These are phyloP conservation scores for Calonectria pseudoturangicola DNA, from an alignment of 2,329 filamentous ascomycete genomes.

Conservation along the genomic window DNA sequence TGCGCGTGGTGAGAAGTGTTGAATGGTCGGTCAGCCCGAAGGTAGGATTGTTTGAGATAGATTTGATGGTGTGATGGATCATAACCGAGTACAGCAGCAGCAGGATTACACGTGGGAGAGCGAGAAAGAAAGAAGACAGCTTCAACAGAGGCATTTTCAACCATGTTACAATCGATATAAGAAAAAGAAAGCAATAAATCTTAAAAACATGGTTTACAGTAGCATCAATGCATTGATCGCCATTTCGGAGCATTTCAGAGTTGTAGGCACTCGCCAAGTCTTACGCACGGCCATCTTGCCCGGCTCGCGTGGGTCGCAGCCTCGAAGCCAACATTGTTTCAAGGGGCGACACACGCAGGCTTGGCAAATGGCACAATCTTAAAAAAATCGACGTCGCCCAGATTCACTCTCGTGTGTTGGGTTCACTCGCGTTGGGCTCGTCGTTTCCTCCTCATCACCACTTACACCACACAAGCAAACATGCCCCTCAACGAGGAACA, in stretches of 20 bases:
- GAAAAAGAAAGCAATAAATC: not conserved
- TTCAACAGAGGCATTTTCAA: too few relatives aligned
- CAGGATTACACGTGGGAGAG: too few relatives aligned
- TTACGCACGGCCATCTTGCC: constrained; percentile 4
- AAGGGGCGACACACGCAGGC: constrained; percentile 25
- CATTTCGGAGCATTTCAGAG: constrained; percentile 8
- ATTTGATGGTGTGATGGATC: too few relatives aligned
- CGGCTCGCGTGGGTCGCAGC: constrained; percentile 23
- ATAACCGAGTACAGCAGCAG: too few relatives aligned
- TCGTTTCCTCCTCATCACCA: not conserved
- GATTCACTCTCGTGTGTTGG: not conserved
- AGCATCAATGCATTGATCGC: constrained; percentile 1
- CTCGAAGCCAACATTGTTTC: constrained; percentile 27
- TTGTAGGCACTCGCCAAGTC: not conserved
- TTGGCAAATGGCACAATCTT: constrained; percentile 25
- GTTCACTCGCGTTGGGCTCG: not conserved
- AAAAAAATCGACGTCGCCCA: constrained; percentile 14
- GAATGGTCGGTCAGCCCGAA: too few relatives aligned
- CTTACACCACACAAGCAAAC: not conserved
- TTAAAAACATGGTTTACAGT: not conserved
- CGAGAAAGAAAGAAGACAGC: too few relatives aligned
- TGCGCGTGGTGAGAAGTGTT: too few relatives aligned
- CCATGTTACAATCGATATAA: not conserved
- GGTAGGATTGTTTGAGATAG: too few relatives aligned
- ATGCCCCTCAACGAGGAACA: constrained; percentile 18